Evolutionary conservation across 2,329 filamentous ascomycete genomes (phyloP), one percentile per base, ranked within the genome.

Genomic region (Trichoderma semiorbis): DNA sequence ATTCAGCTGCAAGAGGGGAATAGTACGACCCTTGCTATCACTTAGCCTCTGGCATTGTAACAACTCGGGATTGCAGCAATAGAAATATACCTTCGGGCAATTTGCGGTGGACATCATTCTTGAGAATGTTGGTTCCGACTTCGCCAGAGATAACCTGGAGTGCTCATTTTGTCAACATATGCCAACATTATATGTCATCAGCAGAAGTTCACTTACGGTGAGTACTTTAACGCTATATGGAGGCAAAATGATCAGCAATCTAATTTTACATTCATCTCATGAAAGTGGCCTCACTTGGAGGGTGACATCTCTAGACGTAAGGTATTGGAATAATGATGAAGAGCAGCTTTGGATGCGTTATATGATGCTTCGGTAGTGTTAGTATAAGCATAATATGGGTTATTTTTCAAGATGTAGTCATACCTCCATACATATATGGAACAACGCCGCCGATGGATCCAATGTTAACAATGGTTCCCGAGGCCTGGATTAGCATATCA

Each of bases 381-480:
- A 65, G n/a, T 3, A 8, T 34, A 8, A 21, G 3, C 47, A 0
- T 14, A 1, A 8, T 4, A 18, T 18, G 36, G 36, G 16, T 7
- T 43, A 3, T 3, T 43, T 18, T 11, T 16, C 7, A 58, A 21
- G 3, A 11, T 7, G 14, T 11, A 8, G 26, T 8, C 64, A 58
- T 69, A 74, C 73, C 62, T 26, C 72, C 73, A 26, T 74, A 77
- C 10, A 72, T 70, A 8, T 74, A 69, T 5, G 77, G 75, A 24
- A 75, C 47, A 18, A 78, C 70, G 10, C 75, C 74, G 5, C 75
- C 75, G 14, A 77, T 66, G 61, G 75, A 76, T 7, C 76, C 75
- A 58, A 78, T 76, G 55, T 78, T 78, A 47, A 75, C 73, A 32
- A 78, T 73, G 21, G 72, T 73, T 16, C 77, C 77, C n/a, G 67